Evolutionary conservation across 164 flowering plant genomes (phyloP).

Genomic region (Nymphaea colorata): DNA sequence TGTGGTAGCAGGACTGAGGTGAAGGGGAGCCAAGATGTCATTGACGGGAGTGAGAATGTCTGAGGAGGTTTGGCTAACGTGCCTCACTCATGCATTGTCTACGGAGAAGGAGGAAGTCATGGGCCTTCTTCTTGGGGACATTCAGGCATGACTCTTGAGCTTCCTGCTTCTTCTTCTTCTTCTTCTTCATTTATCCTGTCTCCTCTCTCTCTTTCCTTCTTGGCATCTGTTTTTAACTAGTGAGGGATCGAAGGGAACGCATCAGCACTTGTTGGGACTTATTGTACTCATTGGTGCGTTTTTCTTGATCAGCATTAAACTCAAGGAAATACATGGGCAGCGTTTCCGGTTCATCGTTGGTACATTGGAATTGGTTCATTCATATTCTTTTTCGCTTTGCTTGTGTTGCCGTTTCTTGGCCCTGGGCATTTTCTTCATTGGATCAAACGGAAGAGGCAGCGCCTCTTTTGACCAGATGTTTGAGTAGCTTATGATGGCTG

Average conservation of each 20-base stretch:
- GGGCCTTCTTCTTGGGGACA: conserved; percentile 97
- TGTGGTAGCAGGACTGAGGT: neutral
- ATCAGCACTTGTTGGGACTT: no score
- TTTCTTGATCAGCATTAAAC: no score
- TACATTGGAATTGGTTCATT: neutral
- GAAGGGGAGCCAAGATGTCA: conserved; percentile 8
- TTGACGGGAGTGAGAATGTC: conserved; percentile 77
- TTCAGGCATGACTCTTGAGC: conserved; percentile 30
- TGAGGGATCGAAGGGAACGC: no score
- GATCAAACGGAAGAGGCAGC: neutral
- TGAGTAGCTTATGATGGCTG: no score
- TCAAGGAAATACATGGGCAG: no score
- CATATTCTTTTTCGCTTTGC: neutral
- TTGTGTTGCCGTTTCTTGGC: neutral
- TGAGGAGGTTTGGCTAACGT: conserved; percentile 91
- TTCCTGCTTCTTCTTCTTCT: neutral
- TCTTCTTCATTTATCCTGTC: neutral
- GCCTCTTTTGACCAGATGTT: neutral
- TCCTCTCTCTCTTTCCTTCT: no score
- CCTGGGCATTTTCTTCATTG: neutral
- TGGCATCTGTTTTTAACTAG: no score
- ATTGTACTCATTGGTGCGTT: no score
- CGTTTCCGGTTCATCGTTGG: no score
- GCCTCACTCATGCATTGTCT: conserved; percentile 85
- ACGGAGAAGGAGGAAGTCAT: conserved; percentile 96